Base-by-base conservation (phyloP, 768 basidiomycete genomes). In the Butyriboletus loyo region DNA sequence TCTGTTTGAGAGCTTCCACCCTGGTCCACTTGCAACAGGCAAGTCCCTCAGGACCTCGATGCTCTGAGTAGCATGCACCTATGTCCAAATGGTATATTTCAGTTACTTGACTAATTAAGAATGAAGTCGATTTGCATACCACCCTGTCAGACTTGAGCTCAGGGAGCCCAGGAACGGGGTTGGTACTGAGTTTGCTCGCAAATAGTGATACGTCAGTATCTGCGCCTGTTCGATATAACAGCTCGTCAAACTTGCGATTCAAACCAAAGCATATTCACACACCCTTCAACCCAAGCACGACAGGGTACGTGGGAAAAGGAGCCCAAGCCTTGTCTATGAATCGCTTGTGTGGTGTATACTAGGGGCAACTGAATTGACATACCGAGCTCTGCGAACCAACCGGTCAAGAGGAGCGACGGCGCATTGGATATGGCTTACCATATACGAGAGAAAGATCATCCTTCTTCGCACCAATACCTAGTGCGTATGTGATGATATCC, bases 301-400 rank as follows among this genome's bases (percentile, higher is more conserved):
- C 89, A 2, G 92, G 91, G 68, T 86, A 95, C 0, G 92, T 93
- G 9, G 92, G 92, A 61, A 94, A 75, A 3, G 90, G 81, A 14
- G 85, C 75, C 69, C 88, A 95, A 27, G 78, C 73, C 54, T 79
- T 77, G 70, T 86, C 86, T 87, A 53, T 14, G 35, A 7, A 15
- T 24, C 7, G 36, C 45, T 27, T 32, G 52, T 30, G 30, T 0
- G 22, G 15, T 7, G 50, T 27, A 19, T 22, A 17, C 21, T 5
- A 28, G 15, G 34, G 8, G 19, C 6, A 40, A 14, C 9, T 17
- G 11, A 49, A 4, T 21, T 19, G 49, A 56, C 66, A 31, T 57
- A 84, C 83, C 75, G 37, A 85, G 81, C 55, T 85, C 83, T 83
- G 42, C 19, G 28, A 46, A 9, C 42, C 2, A 1, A 14, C 14